Conservation (phyloP, 75 land plant genomes). For the Cupressus sempervirens region DNA sequence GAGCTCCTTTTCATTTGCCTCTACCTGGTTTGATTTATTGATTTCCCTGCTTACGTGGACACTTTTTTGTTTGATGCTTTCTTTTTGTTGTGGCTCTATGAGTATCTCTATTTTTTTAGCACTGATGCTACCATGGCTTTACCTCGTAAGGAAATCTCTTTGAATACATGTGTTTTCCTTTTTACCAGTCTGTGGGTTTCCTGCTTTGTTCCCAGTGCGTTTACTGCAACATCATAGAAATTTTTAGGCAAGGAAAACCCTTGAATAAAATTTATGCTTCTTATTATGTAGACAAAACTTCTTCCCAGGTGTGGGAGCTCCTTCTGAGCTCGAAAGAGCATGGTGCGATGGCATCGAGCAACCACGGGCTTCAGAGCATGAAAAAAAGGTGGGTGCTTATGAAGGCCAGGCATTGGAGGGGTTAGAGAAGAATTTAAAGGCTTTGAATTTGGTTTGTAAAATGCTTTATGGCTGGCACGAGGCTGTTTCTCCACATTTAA, state of each 20-base stretch:
- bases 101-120: no score
- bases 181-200: no score
- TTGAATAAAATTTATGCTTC: slow-evolving; percentile 34
- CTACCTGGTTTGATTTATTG: no score
- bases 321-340: neutral
- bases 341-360: neutral
- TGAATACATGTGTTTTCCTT: no score
- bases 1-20: no score
- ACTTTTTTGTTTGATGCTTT: no score
- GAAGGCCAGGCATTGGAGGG: slow-evolving; percentile 13
- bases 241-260: slow-evolving; percentile 28
- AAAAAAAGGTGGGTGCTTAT: neutral
- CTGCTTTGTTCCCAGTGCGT: no score
- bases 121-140: no score
- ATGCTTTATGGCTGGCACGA: slow-evolving; percentile 80
- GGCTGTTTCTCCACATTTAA: slow-evolving; percentile 86
- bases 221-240: slow-evolving; percentile 36
- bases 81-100: no score
- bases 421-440: slow-evolving; percentile 12
- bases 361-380: slow-evolving; percentile 5
- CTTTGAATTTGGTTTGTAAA: slow-evolving; percentile 41
- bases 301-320: slow-evolving; percentile 28
- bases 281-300: slow-evolving; percentile 43
- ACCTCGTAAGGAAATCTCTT: no score
- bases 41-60: no score